Conservation (phyloP, 2,329 filamentous ascomycete genomes). For the Elsinoe ampelina region DNA sequence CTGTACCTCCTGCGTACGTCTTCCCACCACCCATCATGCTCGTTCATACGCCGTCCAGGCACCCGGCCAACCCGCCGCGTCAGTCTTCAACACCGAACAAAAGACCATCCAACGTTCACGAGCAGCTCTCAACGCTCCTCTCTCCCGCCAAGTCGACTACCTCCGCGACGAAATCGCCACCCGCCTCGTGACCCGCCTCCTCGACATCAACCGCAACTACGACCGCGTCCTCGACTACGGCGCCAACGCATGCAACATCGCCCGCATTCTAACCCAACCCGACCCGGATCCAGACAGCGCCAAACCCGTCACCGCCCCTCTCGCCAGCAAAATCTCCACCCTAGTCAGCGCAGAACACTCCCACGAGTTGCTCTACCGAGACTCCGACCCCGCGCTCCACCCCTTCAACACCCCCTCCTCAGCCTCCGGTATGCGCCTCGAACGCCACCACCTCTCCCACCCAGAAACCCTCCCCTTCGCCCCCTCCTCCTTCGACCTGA, state of each 20-base stretch:
- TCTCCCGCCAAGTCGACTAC: slow-evolving; percentile 78
- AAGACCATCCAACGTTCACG: slow-evolving; percentile 92
- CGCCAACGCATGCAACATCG: slow-evolving; percentile 92
- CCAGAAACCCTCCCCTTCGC: slow-evolving; percentile 69
- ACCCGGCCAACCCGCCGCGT: slow-evolving; percentile 65
- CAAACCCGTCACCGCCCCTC: slow-evolving; percentile 52
- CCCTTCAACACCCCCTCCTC: slow-evolving; percentile 57
- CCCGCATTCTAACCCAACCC: slow-evolving; percentile 58
- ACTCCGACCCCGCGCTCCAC: slow-evolving; percentile 45
- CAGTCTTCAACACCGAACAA: slow-evolving; percentile 80
- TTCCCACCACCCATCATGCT: not conserved
- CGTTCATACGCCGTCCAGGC: slow-evolving; percentile 63
- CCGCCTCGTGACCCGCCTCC: slow-evolving; percentile 72
- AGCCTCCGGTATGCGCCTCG: slow-evolving; percentile 52
- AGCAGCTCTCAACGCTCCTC: slow-evolving; percentile 59
- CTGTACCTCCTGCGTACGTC: not conserved
- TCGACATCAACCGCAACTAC: slow-evolving; percentile 88
- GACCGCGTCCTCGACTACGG: slow-evolving; percentile 81
- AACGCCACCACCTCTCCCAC: slow-evolving; percentile 63
- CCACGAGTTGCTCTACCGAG: slow-evolving; percentile 65
- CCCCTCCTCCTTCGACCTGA: slow-evolving; percentile 72
- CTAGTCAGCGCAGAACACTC: slow-evolving; percentile 80
- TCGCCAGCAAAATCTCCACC: slow-evolving; percentile 61
- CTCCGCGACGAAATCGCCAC: slow-evolving; percentile 84
- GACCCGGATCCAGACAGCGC: slow-evolving; percentile 57